Percentiles rank a stretch among this genome's conserved stretches.
phyloP scores from a whole-genome alignment of 208 protist genomes.

The Tritrichomonas foetus region DNA sequence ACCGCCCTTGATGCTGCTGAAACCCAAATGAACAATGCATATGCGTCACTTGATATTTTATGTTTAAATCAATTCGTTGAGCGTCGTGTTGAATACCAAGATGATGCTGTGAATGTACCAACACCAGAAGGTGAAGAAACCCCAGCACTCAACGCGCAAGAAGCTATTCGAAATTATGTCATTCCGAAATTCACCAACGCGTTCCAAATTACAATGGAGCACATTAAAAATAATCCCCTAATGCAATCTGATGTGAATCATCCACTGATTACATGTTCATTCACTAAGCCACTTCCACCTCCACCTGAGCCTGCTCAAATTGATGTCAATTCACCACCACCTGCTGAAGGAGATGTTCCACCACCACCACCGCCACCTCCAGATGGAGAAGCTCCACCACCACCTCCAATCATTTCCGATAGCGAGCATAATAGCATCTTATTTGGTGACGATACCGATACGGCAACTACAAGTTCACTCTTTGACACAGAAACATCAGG shows the following conservation, averaged over 20 bases:
- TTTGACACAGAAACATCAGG: neutral
- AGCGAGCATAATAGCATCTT: neutral
- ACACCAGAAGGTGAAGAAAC: neutral
- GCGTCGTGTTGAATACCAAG: neutral
- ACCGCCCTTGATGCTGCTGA: conserved; percentile 1
- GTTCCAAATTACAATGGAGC: neutral
- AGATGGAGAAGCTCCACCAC: neutral
- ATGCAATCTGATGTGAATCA: neutral
- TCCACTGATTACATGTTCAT: neutral
- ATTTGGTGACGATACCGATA: neutral
- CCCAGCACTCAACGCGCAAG: neutral
- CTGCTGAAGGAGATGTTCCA: neutral
- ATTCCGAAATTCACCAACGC: neutral
- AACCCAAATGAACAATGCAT: conserved; percentile 35
- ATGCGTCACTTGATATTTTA: neutral
- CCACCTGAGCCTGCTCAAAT: neutral
- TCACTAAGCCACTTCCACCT: neutral
- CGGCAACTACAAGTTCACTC: neutral
- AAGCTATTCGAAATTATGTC: conserved; percentile 1
- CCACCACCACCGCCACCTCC: neutral
- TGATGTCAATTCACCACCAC: neutral
- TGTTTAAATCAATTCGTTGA: conserved; percentile 39
- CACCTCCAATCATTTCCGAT: neutral
- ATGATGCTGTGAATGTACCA: neutral
- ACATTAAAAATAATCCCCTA: neutral